A percentile compares a stretch with the other conserved stretches of the same genome.
phyloP scores from a whole-genome alignment of 441 rosid species.

The Adansonia madagascariensis region DNA sequence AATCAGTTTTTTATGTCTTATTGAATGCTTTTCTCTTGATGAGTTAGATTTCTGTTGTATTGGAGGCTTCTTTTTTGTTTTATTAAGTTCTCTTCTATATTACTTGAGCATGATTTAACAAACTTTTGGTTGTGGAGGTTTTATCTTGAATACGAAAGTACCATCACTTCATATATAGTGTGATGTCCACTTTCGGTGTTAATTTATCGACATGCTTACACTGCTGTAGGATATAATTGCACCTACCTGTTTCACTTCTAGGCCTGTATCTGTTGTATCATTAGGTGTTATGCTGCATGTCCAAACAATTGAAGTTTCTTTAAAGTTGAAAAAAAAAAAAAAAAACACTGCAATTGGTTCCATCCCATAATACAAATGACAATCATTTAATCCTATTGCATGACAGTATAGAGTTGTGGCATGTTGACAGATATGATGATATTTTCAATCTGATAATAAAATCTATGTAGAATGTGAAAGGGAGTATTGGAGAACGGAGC shows the following conservation, averaged over 20 bases:
- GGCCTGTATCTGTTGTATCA: background rate
- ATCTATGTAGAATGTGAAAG: background rate
- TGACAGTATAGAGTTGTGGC: background rate
- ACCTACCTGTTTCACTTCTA: background rate
- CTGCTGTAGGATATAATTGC: background rate
- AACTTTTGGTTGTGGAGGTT: conserved; percentile 2
- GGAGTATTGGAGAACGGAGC: background rate
- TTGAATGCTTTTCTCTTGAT: conserved; percentile 13
- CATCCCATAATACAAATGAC: background rate
- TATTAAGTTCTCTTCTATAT: background rate
- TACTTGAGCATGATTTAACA: background rate
- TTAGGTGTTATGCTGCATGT: background rate
- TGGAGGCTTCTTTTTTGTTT: background rate
- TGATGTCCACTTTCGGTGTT: background rate
- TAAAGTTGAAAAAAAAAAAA: background rate
- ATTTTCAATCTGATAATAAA: background rate
- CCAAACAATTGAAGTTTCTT: background rate
- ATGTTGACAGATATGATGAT: background rate
- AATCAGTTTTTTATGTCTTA: conserved; percentile 11
- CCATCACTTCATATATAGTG: background rate
- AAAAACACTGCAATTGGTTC: background rate
- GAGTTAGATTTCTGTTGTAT: background rate
- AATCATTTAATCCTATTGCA: background rate
- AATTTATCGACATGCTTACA: conserved; percentile 11
- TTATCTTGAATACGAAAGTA: background rate